Evolutionary conservation across 148 eudicot genomes (phyloP).

Genomic region (Cornus suecica): DNA sequence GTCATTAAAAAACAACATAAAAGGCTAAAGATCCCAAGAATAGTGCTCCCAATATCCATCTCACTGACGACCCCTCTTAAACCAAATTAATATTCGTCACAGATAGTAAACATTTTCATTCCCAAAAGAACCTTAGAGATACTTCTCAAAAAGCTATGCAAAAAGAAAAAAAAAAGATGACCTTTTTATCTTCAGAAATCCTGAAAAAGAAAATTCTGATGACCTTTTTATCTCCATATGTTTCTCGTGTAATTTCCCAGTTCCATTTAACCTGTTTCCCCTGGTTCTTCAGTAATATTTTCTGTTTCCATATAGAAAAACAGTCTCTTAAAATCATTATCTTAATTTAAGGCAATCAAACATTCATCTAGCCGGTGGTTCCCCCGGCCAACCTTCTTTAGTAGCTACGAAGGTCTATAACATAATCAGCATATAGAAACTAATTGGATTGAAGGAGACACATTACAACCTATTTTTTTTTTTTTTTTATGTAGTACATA

Average conservation of each 20-base stretch:
- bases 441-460: not conserved
- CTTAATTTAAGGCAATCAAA: not conserved
- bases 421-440: constrained; percentile 6
- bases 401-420: constrained; percentile 1
- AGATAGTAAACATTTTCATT: no score
- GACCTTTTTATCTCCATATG: not conserved
- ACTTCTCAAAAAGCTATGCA: no score
- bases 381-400: not conserved
- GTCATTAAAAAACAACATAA: no score
- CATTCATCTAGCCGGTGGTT: no score
- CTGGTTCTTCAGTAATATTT: not conserved
- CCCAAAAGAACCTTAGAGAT: no score
- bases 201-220: not conserved
- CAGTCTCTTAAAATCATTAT: not conserved
- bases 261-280: not conserved
- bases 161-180: not conserved
- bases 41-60: no score
- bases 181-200: not conserved
- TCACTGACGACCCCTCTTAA: no score
- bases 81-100: no score
- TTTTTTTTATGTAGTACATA: not conserved
- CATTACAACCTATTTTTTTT: not conserved
- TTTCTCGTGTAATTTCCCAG: not conserved
- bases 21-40: no score
- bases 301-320: not conserved